phyloP scores from a whole-genome alignment of 441 rosid species.

The Theobroma grandiflorum region DNA sequence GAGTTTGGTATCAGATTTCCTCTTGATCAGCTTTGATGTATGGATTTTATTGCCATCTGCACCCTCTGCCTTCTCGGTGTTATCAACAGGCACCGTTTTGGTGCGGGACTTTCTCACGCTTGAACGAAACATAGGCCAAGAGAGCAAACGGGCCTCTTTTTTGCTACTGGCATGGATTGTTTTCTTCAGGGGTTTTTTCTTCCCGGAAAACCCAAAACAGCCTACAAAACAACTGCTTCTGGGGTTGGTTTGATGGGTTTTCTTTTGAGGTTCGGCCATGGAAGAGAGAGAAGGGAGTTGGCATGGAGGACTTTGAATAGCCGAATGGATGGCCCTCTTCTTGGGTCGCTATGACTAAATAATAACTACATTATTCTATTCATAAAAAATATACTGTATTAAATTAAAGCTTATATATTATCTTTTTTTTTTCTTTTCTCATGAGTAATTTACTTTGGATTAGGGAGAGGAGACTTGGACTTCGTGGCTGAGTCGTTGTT shows the following conservation, averaged over 20 bases:
- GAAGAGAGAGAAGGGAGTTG: constrained; percentile 30
- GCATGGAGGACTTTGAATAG: constrained; percentile 50
- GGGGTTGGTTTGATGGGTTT: constrained; percentile 24
- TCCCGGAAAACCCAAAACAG: constrained; percentile 51
- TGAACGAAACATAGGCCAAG: constrained; percentile 33
- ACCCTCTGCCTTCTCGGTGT: neutral
- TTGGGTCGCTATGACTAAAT: constrained; percentile 4
- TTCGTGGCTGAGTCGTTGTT: neutral
- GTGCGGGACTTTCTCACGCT: constrained; percentile 34
- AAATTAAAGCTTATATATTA: neutral
- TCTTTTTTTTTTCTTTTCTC: neutral
- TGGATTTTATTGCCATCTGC: neutral
- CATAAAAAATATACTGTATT: neutral
- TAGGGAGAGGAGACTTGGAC: constrained; percentile 11
- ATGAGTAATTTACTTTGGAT: neutral
- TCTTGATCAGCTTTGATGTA: constrained; percentile 17
- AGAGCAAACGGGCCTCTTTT: constrained; percentile 23
- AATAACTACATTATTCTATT: constrained; percentile 6
- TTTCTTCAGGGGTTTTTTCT: constrained; percentile 30
- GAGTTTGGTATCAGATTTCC: constrained; percentile 1
- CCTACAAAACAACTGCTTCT: constrained; percentile 32
- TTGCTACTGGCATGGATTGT: constrained; percentile 6
- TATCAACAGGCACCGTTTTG: constrained; percentile 53
- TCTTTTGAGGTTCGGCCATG: constrained; percentile 40
- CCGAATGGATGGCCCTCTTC: constrained; percentile 39